phyloP scores from a whole-genome alignment of 345 rosid species.

The Hibiscus syriacus region DNA sequence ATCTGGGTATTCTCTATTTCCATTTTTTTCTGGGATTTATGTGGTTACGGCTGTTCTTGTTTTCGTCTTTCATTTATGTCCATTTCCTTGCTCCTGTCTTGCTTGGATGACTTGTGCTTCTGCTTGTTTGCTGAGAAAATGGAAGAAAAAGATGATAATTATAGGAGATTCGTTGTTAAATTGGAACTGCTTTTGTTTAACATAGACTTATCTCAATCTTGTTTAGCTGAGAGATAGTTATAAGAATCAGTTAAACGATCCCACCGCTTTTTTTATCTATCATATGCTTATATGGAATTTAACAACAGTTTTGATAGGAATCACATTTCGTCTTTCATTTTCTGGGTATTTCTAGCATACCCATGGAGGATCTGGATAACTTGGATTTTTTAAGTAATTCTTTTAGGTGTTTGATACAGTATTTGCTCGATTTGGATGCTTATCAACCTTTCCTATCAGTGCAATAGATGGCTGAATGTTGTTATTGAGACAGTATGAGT shows the following conservation, averaged over 20 bases:
- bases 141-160: neutral
- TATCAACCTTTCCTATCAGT: neutral
- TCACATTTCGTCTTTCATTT: neutral
- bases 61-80: no score
- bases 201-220: neutral
- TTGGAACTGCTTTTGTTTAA: neutral
- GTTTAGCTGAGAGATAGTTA: neutral
- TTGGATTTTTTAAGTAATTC: neutral
- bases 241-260: neutral
- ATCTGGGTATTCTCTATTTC: no score
- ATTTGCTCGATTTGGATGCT: neutral
- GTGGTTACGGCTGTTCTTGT: no score
- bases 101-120: neutral
- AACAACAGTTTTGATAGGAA: neutral
- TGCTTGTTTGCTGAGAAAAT: no score
- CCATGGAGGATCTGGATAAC: neutral
- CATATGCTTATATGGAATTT: no score
- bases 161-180: neutral
- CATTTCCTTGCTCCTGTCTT: neutral
- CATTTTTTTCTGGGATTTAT: no score
- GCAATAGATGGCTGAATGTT: neutral
- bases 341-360: neutral
- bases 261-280: no score
- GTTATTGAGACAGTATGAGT: conserved; percentile 32
- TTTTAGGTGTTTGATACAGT: no score